phyloP scores from a whole-genome alignment of 768 basidiomycete genomes.

The Clitopilus passeckerianus region DNA sequence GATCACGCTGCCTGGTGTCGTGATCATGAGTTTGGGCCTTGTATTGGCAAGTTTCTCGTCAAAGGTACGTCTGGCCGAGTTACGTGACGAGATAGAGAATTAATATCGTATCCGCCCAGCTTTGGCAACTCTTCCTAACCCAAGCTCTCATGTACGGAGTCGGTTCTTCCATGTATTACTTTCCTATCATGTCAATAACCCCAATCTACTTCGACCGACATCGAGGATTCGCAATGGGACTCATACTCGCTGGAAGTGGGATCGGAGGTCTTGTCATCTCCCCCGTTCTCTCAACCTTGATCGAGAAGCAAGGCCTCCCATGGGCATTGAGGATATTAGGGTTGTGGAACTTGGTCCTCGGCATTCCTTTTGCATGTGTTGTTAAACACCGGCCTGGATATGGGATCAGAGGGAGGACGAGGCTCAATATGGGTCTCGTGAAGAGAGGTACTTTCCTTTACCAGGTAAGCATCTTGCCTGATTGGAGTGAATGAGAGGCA shows the following conservation, averaged over 20 bases:
- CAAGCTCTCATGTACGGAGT: conserved; percentile 37
- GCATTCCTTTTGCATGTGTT: conserved; percentile 30
- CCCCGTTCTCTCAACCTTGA: conserved; percentile 28
- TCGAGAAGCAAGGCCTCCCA: conserved; percentile 27
- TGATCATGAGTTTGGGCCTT: conserved; percentile 36
- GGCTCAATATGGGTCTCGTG: conserved; percentile 29
- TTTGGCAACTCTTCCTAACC: conserved; percentile 39
- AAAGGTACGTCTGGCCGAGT: conserved; percentile 17
- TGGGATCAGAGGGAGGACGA: conserved; percentile 18
- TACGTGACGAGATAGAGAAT: neutral
- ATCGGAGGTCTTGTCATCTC: conserved; percentile 40
- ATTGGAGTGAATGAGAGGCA: neutral
- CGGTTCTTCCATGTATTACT: conserved; percentile 38
- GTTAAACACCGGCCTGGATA: conserved; percentile 19
- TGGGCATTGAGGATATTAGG: conserved; percentile 34
- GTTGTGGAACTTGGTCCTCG: conserved; percentile 32
- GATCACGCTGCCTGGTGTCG: conserved; percentile 29
- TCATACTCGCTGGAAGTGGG: conserved; percentile 35
- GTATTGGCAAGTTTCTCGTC: conserved; percentile 34
- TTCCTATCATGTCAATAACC: conserved; percentile 35
- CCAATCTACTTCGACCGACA: conserved; percentile 39
- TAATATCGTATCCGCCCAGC: conserved; percentile 11
- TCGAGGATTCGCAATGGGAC: conserved; percentile 39
- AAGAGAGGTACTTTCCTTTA: conserved; percentile 35
- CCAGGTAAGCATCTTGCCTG: conserved; percentile 20